Evolutionary conservation across 2,329 filamentous ascomycete genomes (phyloP).

Genomic region (Alternaria novae-zelandiae): DNA sequence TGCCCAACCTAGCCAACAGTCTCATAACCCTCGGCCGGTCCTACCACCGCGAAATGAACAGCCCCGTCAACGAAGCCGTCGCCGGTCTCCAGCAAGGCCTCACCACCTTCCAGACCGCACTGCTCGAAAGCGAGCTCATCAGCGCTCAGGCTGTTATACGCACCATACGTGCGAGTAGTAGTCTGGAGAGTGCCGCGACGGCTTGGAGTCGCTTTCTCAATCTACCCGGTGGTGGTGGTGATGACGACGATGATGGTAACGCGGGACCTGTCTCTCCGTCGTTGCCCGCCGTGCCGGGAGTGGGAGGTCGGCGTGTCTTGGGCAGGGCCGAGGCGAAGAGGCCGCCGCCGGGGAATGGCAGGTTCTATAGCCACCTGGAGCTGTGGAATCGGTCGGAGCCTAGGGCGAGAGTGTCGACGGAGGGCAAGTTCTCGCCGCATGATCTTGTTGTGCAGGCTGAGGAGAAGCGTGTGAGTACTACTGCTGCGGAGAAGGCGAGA

Average conservation of each 20-base stretch:
- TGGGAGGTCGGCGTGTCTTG: neutral
- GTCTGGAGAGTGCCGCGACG: conserved; percentile 38
- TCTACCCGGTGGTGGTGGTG: conserved; percentile 27
- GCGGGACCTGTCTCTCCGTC: neutral
- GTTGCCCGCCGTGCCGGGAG: neutral
- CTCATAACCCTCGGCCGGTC: conserved; percentile 40
- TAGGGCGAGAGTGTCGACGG: neutral
- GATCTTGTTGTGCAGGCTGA: conserved; percentile 10
- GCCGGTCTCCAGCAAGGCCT: conserved; percentile 38
- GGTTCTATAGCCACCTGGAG: conserved; percentile 37
- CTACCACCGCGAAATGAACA: conserved; percentile 49
- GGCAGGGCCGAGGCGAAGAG: conserved; percentile 1
- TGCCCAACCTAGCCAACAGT: conserved; percentile 36
- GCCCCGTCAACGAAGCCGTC: conserved; percentile 42
- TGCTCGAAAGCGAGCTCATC: conserved; percentile 37
- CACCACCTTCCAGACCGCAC: conserved; percentile 35
- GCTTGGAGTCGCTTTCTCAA: conserved; percentile 44
- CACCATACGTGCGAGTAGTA: conserved; percentile 44
- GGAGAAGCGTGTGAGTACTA: neutral
- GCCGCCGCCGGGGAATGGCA: conserved; percentile 15
- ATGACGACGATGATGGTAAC: neutral
- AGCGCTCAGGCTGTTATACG: conserved; percentile 35
- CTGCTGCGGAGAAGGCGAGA: conserved; percentile 4
- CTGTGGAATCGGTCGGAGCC: conserved; percentile 28
- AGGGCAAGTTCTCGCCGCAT: neutral